Evolutionary conservation across 768 basidiomycete species (phyloP), one percentile per base, ranked within the genome.

Genomic region (Naematelia encephala): DNA sequence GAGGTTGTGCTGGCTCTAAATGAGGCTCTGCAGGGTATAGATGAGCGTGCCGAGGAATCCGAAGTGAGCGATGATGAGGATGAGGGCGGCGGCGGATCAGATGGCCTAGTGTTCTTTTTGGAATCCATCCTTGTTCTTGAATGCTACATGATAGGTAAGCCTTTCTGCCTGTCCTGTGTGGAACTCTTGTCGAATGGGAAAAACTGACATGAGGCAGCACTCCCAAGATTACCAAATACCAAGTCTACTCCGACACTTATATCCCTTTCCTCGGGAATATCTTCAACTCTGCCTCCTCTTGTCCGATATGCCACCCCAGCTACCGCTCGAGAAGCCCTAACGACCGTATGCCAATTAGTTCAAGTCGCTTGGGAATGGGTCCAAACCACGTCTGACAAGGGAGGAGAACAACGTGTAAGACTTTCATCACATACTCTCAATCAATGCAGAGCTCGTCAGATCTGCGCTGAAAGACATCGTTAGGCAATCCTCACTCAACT

Each of bases 181-280:
- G n/a, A n/a, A n/a, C n/a, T n/a, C n/a, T n/a, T n/a, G n/a, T n/a
- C n/a, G n/a, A n/a, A n/a, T n/a, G 16, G 34, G 34, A 16, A 8
- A 39, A 16, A 44, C n/a, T 16, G n/a, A 16, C 13, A 14, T 34
- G 23, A 19, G 27, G 13, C 19, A 59, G 57, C 43, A n/a, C 48
- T 55, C 22, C 29, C 42, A 4, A 19, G 62, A 49, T 46, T 69
- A 23, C 52, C 61, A 5, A 55, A 51, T 10, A 51, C 53, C 5
- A 59, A 54, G 39, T 61, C 59, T 22, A 66, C 64, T n/a, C 67
- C 67, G 4, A 66, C 67, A 1, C 54, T 69, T 13, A 30, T 69
- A 1, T 60, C 59, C 1, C 23, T 63, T 0, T 39, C 34, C 8
- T 61, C 65, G 25, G 46, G 54, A 4, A 23, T 69, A 23, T 39